Conservation (phyloP, 2,329 filamentous ascomycete genomes). For the Biscogniauxia sp. region DNA sequence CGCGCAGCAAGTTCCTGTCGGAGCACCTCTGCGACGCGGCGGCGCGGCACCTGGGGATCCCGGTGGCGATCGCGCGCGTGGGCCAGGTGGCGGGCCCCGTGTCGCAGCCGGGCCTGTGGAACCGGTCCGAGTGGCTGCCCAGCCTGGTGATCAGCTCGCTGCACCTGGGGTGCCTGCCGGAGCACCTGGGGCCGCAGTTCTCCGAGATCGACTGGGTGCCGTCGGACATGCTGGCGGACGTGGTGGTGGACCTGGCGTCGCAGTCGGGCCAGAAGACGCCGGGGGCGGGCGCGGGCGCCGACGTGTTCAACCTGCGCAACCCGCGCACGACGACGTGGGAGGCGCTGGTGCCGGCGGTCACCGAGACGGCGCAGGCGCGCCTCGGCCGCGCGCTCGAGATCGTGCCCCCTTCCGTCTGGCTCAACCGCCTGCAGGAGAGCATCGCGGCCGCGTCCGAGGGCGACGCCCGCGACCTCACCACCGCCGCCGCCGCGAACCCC, state of each 20-base stretch:
- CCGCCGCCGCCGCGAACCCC: slow-evolving; percentile 23
- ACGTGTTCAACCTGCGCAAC: slow-evolving; percentile 30
- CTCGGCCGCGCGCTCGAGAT: slow-evolving; percentile 6
- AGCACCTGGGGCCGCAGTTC: slow-evolving; percentile 32
- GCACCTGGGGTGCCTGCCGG: slow-evolving; percentile 37
- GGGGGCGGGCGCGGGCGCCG: neutral
- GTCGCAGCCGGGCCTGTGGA: slow-evolving; percentile 35
- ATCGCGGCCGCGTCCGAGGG: slow-evolving; percentile 2
- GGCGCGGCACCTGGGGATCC: slow-evolving; percentile 10
- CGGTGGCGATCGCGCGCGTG: slow-evolving; percentile 21
- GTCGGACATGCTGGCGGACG: slow-evolving; percentile 38
- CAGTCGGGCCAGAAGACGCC: neutral
- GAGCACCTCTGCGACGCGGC: slow-evolving; percentile 26
- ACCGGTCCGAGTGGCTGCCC: slow-evolving; percentile 40
- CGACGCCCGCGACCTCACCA: slow-evolving; percentile 8
- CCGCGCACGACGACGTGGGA: slow-evolving; percentile 24
- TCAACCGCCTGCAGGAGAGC: slow-evolving; percentile 15
- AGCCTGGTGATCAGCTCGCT: slow-evolving; percentile 40
- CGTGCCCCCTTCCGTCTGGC: slow-evolving; percentile 12
- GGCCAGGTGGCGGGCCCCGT: slow-evolving; percentile 30
- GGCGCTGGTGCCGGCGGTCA: slow-evolving; percentile 21
- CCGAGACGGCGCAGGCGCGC: slow-evolving; percentile 5
- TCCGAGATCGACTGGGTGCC: slow-evolving; percentile 43
- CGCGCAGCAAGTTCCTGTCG: slow-evolving; percentile 27
- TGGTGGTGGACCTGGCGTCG: slow-evolving; percentile 33